These are phyloP conservation scores for Ensete glaucum DNA, from an alignment of 176 grass and related monocot species.

Conservation along the genomic window DNA sequence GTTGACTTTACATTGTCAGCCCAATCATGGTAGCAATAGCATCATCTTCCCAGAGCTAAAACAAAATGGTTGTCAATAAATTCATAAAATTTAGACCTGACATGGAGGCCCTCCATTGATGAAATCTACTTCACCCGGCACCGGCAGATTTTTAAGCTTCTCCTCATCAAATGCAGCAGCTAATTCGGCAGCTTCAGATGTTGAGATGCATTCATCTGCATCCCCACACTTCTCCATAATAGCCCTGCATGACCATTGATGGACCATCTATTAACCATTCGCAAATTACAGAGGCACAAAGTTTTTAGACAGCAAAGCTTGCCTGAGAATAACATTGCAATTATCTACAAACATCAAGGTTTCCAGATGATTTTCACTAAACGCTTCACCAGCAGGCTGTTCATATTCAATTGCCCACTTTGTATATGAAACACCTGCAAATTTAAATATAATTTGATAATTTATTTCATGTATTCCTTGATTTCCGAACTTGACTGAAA, in stretches of 20 bases:
- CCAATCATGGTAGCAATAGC: not conserved
- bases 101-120: slow-evolving; percentile 99
- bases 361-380: slow-evolving; percentile 88
- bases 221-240: slow-evolving; percentile 98
- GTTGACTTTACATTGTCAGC: not conserved
- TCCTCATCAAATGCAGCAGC: slow-evolving; percentile 55
- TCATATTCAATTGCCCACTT: slow-evolving; percentile 99
- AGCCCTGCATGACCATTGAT: slow-evolving; percentile 41
- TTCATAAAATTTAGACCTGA: slow-evolving; percentile 41
- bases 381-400: slow-evolving; percentile 88
- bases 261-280: not conserved
- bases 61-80: not conserved
- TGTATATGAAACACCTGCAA: slow-evolving; percentile 63
- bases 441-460: slow-evolving; percentile 25
- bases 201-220: slow-evolving; percentile 84
- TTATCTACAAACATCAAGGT: slow-evolving; percentile 84
- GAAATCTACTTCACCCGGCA: slow-evolving; percentile 95
- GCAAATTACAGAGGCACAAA: not conserved
- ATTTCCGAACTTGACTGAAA: slow-evolving; percentile 3
- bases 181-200: slow-evolving; percentile 80
- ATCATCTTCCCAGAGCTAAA: not conserved
- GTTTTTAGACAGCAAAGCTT: not conserved
- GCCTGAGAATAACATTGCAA: slow-evolving; percentile 98
- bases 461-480: slow-evolving; percentile 11
- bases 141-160: slow-evolving; percentile 75